Evolutionary conservation across 345 rosid species (phyloP).

Genomic region (Crucihimalaya himalaica): DNA sequence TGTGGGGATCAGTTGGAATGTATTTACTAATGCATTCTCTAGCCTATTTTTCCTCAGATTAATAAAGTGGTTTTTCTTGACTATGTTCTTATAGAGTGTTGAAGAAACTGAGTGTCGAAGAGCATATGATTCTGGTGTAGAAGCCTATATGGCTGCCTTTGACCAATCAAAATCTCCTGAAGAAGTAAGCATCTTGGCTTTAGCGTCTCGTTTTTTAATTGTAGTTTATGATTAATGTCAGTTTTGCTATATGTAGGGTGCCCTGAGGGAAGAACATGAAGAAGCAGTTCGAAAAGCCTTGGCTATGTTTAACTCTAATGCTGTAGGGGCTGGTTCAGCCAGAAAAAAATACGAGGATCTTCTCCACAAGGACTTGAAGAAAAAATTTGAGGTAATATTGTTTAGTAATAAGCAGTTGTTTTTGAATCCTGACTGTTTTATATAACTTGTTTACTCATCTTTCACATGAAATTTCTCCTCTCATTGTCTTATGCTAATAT

Average conservation of each 20-base stretch:
- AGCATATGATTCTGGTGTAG: conserved; percentile 85
- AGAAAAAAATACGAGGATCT: conserved; percentile 85
- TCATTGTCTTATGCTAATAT: conserved; percentile 15
- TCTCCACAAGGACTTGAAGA: conserved; percentile 78
- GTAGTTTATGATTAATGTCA: conserved; percentile 35
- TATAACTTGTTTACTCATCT: neutral
- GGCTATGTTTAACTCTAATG: conserved; percentile 65
- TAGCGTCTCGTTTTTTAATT: neutral
- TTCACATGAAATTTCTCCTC: conserved; percentile 1
- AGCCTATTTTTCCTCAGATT: neutral
- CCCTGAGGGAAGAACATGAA: conserved; percentile 88
- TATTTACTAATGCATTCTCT: conserved; percentile 11
- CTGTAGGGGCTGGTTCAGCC: conserved; percentile 82
- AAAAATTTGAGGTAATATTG: conserved; percentile 75
- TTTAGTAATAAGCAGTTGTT: neutral
- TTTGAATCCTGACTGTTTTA: neutral
- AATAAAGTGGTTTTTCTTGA: neutral
- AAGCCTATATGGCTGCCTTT: conserved; percentile 65
- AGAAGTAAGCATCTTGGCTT: conserved; percentile 59
- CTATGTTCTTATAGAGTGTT: conserved; percentile 66
- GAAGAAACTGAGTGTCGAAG: conserved; percentile 97
- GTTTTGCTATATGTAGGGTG: conserved; percentile 54
- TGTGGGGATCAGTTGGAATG: neutral
- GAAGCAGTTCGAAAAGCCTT: conserved; percentile 75
- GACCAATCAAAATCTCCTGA: conserved; percentile 78